A percentile compares a stretch with the other conserved stretches of the same genome.
Conservation (phyloP, 2,329 filamentous ascomycete species). For the Macrophomina phaseolina region DNA sequence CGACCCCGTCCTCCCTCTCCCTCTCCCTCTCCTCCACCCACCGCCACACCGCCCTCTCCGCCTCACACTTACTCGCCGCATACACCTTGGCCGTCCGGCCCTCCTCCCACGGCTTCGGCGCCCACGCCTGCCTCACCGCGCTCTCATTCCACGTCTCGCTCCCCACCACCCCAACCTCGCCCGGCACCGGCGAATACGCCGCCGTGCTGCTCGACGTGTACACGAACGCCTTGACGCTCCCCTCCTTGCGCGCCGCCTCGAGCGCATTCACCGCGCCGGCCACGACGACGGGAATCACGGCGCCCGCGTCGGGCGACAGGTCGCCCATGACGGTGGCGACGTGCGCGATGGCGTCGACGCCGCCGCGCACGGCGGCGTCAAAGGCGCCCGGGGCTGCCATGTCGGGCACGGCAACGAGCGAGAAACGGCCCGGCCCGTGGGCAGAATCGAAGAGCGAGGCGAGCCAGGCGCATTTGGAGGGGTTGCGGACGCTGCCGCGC, state of each 20-base stretch:
- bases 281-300: slow-evolving; percentile 51
- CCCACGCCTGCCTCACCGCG: slow-evolving; percentile 41
- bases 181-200: slow-evolving; percentile 33
- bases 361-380: slow-evolving; percentile 36
- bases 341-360: slow-evolving; percentile 52
- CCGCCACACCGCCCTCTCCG: slow-evolving; percentile 55
- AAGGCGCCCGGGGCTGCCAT: slow-evolving; percentile 37
- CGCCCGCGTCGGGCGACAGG: slow-evolving; percentile 45
- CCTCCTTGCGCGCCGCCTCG: slow-evolving; percentile 50
- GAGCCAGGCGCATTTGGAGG: slow-evolving; percentile 39
- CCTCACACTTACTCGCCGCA: slow-evolving; percentile 53
- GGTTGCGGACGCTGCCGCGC: slow-evolving; percentile 40
- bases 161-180: slow-evolving; percentile 38
- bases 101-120: slow-evolving; percentile 34
- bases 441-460: slow-evolving; percentile 36
- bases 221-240: slow-evolving; percentile 52
- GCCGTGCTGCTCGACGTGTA: slow-evolving; percentile 51
- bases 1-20: slow-evolving; percentile 48
- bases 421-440: slow-evolving; percentile 35
- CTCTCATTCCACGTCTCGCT: slow-evolving; percentile 42
- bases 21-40: slow-evolving; percentile 53
- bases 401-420: slow-evolving; percentile 38
- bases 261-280: slow-evolving; percentile 35
- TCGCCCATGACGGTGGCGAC: slow-evolving; percentile 49
- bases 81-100: slow-evolving; percentile 44